Base-by-base conservation (phyloP, 164 flowering plant species). In the Vitis vinifera region DNA sequence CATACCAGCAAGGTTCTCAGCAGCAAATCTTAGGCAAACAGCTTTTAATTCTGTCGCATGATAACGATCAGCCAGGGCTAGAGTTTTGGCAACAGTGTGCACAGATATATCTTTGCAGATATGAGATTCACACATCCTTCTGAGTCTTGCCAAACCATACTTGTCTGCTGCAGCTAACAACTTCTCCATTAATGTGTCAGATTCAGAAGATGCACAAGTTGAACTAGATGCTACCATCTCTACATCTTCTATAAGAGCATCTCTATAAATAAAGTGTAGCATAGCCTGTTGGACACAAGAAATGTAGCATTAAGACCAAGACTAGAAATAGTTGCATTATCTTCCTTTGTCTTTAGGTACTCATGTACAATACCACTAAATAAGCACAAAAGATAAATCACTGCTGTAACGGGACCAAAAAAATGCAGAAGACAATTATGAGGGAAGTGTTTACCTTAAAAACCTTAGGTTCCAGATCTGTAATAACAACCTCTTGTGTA, bases 401-500 rank as follows among this genome's bases (percentile, higher is more conserved):
- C 17, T 11, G 15, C 37, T 23, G 11, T 31, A 59, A 60, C 13
- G 1, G 37, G 37, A 60, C 27, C 44, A 29, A 23, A 23, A 3
- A 9, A 60, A 60, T 17, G 14, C 31, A 44, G 7, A 58, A 10
- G 2, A 16, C 12, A 11, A 10, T 60, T 19, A 37, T n/a, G 50
- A 55, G 7, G 51, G 4, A 62, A 65, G 47, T 7, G 5, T 51
- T 58, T 57, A 94, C 98, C 97, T 94, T 89, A 71, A 94, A 94
- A 62, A 91, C 97, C 77, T 82, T 79, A 37, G 98, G 91, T 59
- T 94, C 97, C 75, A 90, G 29, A 70, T 89, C 94, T 0, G 78
- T 59, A 53, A 92, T 69, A 37, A 76, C 58, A 63, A 92, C 76
- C 71, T 84, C 88, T 47, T 81, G 66, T 23, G 76, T 73, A 66